A percentile compares a stretch with the other conserved stretches of the same genome.
phyloP scores from a whole-genome alignment of 2,329 filamentous ascomycete species.

The Thyridium curvatum region DNA sequence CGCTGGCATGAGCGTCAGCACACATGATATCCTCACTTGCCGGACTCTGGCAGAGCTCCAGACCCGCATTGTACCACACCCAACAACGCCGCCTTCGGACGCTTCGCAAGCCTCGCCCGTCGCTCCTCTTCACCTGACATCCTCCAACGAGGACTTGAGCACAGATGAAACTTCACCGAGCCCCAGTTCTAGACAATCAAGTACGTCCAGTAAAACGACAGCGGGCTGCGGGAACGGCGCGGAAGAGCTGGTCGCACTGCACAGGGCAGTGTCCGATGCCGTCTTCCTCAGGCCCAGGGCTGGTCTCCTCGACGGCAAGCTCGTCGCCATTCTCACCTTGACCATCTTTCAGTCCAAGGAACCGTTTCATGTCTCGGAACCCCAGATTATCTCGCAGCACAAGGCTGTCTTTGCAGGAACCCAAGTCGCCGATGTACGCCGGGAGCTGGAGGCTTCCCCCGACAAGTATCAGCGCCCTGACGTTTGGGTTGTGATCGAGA shows the following conservation, averaged over 20 bases:
- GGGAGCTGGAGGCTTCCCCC: conserved; percentile 22
- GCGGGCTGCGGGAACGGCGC: conserved; percentile 2
- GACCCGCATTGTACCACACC: conserved; percentile 26
- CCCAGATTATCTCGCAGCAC: conserved; percentile 26
- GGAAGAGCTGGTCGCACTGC: conserved; percentile 17
- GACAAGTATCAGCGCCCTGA: conserved; percentile 25
- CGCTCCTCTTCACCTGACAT: too few species aligned
- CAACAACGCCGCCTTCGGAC: too few species aligned
- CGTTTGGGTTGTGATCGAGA: conserved; percentile 41
- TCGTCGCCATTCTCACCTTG: conserved; percentile 40
- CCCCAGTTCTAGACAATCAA: conserved; percentile 14
- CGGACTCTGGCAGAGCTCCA: conserved; percentile 38
- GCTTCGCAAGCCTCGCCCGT: too few species aligned
- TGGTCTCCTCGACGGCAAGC: conserved; percentile 42
- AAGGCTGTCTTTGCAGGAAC: conserved; percentile 33
- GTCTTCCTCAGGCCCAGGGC: conserved; percentile 40
- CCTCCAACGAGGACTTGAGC: too few species aligned
- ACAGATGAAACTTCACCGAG: background rate
- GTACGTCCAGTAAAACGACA: conserved; percentile 10
- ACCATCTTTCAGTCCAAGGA: conserved; percentile 18
- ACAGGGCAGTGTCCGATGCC: conserved; percentile 33
- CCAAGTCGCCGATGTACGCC: conserved; percentile 33
- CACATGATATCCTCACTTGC: conserved; percentile 34
- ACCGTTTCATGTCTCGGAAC: conserved; percentile 18
- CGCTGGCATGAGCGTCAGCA: conserved; percentile 25